phyloP scores from a whole-genome alignment of 2,329 filamentous ascomycete genomes.

The Cladophialophora psammophila region DNA sequence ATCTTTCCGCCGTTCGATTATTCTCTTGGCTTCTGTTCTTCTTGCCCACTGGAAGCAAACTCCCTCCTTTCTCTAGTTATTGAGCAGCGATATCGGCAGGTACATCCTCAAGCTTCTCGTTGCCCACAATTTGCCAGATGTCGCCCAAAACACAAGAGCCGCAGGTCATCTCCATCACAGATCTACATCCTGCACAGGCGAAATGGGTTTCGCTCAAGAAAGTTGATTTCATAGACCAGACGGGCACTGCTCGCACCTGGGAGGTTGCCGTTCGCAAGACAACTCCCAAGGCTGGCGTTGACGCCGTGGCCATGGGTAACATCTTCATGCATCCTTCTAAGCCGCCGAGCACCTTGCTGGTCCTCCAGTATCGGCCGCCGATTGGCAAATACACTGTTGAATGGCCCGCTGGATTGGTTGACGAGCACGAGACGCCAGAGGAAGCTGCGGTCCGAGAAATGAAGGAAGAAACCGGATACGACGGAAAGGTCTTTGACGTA shows the following conservation, averaged over 20 bases:
- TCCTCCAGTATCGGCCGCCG: slow-evolving; percentile 66
- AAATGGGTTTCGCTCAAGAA: slow-evolving; percentile 52
- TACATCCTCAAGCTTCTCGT: not conserved
- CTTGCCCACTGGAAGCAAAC: not conserved
- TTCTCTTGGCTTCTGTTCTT: not conserved
- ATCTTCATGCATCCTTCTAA: slow-evolving; percentile 58
- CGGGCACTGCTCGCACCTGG: slow-evolving; percentile 34
- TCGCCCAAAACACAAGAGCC: slow-evolving; percentile 25
- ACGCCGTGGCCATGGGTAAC: slow-evolving; percentile 65
- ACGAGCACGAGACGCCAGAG: slow-evolving; percentile 63
- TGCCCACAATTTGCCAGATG: slow-evolving; percentile 1
- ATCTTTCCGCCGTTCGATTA: not conserved
- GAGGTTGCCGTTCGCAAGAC: slow-evolving; percentile 52
- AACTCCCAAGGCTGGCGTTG: slow-evolving; percentile 63
- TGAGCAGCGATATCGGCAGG: not conserved
- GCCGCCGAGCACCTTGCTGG: slow-evolving; percentile 57
- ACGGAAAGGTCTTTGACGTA: slow-evolving; percentile 62
- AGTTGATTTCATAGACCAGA: slow-evolving; percentile 40
- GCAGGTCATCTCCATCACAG: slow-evolving; percentile 28
- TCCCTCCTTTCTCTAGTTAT: not conserved
- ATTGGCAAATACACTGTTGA: slow-evolving; percentile 66
- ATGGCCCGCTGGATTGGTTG: slow-evolving; percentile 67
- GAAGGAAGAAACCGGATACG: slow-evolving; percentile 68
- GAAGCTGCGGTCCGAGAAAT: slow-evolving; percentile 65
- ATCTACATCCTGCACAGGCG: slow-evolving; percentile 44